Percentiles rank a stretch among this genome's conserved stretches.
Evolutionary conservation across 2,329 filamentous ascomycete species (phyloP).

Genomic region (Boeremia exigua): DNA sequence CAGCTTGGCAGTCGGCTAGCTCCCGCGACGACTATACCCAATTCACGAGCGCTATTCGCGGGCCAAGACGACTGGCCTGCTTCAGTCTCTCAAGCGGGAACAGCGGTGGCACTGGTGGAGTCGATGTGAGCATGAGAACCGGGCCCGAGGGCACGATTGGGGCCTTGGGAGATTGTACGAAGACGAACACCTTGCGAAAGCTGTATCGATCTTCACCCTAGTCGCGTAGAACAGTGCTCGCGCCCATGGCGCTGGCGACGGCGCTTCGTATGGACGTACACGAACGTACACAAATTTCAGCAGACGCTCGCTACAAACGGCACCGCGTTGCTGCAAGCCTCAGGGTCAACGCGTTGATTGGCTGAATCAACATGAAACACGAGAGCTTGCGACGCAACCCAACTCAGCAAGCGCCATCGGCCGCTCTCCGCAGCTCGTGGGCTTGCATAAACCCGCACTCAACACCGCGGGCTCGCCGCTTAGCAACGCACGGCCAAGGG

Average conservation of each 20-base stretch:
- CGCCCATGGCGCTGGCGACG: conserved; percentile 5
- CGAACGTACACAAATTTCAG: conserved; percentile 11
- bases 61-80: conserved; percentile 35
- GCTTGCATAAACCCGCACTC: conserved; percentile 26
- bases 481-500: conserved; percentile 16
- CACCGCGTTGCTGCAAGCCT: conserved; percentile 5
- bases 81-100: conserved; percentile 21
- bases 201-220: not conserved
- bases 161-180: conserved; percentile 23
- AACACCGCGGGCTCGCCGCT: conserved; percentile 1
- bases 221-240: conserved; percentile 10
- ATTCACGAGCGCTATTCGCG: conserved; percentile 29
- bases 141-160: conserved; percentile 24
- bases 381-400: conserved; percentile 16
- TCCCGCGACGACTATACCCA: conserved; percentile 36
- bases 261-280: conserved; percentile 13
- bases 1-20: conserved; percentile 40
- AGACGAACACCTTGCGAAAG: not conserved
- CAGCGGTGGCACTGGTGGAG: conserved; percentile 14
- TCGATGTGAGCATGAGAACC: conserved; percentile 9
- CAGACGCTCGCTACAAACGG: conserved; percentile 13
- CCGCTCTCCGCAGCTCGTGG: conserved; percentile 21
- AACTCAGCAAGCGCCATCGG: conserved; percentile 19
- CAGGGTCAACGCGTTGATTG: conserved; percentile 22
- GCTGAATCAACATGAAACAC: conserved; percentile 26